Conservation (phyloP, 1,284 basidiomycete species). For the Takashimella tepidaria region DNA sequence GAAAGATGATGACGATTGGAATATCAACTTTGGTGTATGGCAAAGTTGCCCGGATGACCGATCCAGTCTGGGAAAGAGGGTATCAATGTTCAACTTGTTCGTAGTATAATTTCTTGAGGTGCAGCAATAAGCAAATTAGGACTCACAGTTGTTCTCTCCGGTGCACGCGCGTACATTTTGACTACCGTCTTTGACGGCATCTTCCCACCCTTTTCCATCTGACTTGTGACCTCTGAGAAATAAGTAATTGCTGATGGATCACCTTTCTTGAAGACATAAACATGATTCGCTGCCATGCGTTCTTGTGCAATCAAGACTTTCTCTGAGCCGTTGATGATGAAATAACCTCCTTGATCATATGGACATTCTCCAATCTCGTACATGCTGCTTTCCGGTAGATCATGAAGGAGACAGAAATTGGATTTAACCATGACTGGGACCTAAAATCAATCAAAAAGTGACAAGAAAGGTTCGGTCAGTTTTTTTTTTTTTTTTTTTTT, state of each 20-base stretch:
- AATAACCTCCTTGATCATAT: conserved; percentile 95
- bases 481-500: no score
- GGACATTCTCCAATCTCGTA: conserved; percentile 96
- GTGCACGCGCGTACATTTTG: conserved; percentile 85
- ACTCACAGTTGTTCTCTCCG: conserved; percentile 25
- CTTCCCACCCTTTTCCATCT: conserved; percentile 97
- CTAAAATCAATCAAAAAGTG: no score
- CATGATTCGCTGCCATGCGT: conserved; percentile 98
- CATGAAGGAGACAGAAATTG: conserved; percentile 87
- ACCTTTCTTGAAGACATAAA: conserved; percentile 98
- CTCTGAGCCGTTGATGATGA: conserved; percentile 99
- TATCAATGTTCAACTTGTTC: conserved; percentile 18
- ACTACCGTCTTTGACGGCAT: conserved; percentile 98
- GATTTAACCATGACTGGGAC: conserved; percentile 98
- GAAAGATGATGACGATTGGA: conserved; percentile 98
- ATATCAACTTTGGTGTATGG: conserved; percentile 99
- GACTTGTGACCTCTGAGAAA: conserved; percentile 94
- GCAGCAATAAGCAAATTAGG: no score
- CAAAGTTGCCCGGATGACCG: conserved; percentile 94
- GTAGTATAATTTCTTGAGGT: no score
- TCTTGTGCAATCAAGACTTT: conserved; percentile 99
- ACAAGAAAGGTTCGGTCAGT: background rate
- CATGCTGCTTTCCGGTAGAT: conserved; percentile 70
- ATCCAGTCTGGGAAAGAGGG: conserved; percentile 63
- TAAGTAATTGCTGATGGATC: conserved; percentile 95